phyloP scores from a whole-genome alignment of 495 filamentous ascomycete genomes.

The Parmelia sp. region DNA sequence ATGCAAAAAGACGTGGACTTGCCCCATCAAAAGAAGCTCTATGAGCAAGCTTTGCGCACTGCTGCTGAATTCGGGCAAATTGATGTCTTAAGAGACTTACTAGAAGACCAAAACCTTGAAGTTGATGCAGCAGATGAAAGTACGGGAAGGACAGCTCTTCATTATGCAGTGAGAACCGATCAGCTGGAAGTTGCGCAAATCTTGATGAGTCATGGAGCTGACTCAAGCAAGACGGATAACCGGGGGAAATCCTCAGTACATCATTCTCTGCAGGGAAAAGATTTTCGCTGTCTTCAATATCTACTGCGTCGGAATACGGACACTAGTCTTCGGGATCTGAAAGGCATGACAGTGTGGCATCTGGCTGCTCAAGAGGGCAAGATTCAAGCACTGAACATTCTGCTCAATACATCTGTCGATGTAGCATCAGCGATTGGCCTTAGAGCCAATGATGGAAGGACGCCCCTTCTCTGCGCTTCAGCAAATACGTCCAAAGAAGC shows the following conservation, averaged over 20 bases:
- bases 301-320: background rate
- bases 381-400: background rate
- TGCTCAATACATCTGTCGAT: background rate
- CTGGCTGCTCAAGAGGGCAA: background rate
- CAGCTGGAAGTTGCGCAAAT: background rate
- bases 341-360: background rate
- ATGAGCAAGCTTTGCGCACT: background rate
- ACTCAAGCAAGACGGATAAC: background rate
- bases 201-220: background rate
- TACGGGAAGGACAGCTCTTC: conserved; percentile 9
- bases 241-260: conserved; percentile 2
- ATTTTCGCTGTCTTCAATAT: background rate
- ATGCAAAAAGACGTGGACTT: background rate
- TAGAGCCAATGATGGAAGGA: background rate
- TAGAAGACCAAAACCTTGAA: background rate
- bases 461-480: background rate
- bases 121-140: background rate
- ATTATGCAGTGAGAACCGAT: conserved; percentile 4
- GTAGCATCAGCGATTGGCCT: background rate
- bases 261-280: background rate
- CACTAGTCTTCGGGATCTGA: background rate
- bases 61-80: conserved; percentile 2
- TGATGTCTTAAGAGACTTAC: background rate
- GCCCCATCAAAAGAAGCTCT: background rate
- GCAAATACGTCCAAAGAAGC: background rate